Base-by-base conservation (phyloP, 2,329 filamentous ascomycete species). In the Meredithiella fracta region DNA sequence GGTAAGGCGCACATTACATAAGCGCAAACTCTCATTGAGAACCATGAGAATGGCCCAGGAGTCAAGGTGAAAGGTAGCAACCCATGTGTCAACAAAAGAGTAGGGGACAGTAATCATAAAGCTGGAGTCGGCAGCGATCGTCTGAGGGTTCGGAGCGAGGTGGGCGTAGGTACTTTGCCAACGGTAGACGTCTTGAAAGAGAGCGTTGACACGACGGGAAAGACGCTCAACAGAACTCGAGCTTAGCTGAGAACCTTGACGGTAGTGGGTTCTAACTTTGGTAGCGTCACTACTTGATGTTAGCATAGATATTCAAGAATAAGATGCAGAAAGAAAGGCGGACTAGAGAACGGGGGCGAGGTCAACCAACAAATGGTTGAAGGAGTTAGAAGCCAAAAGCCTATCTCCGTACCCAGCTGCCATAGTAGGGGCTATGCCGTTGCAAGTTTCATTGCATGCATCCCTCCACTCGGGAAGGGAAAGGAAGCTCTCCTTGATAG, bases 1-100 rank as follows among this genome's bases (percentile, higher is more conserved):
- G 26, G 23, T 25, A 14, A 25, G 42, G 3, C 62, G 62, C 29
- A 62, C 60, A 14, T 61, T 61, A 56, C 68, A 70, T 54, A 66
- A 63, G 20, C 64, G 63, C 51, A 72, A 50, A 5, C 62, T 63
- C 58, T 69, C 68, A 54, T 72, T 66, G 34, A 72, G 60, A 52
- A 72, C 66, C n/a, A 71, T 61, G 62, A 69, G 62, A 38, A 65
- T 67, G 5, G 69, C 67, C 67, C 68, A 69, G 58, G 67, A 69
- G 20, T 63, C 64, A 59, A 70, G 61, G 47, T 65, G 63, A 53
- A 71, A 59, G 29, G 66, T 61, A 1, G 68, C 68, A 9, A 64
- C 62, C 66, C 68, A 70, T 1, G 61, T 59, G 26, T 64, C 62
- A 25, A 61, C 54, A 55, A 67, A 68, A 22, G 60, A 57, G 14